Evolutionary conservation across 2,329 filamentous ascomycete genomes (phyloP), one percentile per base, ranked within the genome.

Genomic region (Nemania abortiva): DNA sequence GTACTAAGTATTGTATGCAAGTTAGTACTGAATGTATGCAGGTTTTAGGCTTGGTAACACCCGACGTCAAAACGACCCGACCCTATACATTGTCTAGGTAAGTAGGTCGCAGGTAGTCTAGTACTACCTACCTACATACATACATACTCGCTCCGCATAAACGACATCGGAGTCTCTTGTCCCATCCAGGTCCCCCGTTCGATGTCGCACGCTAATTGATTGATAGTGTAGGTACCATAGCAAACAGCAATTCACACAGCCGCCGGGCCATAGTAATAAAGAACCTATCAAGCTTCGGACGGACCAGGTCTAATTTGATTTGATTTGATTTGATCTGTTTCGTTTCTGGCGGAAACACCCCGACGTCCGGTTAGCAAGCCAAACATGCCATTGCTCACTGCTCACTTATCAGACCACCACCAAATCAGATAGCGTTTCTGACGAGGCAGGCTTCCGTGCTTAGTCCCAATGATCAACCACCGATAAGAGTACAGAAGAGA

Each of bases 151-250:
- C 52, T 63, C 61, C 29, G 59, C 65, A 61, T 52, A 54, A 49
- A 72, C 70, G 70, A 72, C 70, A 72, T 72, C 70, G 70, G 70
- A 72, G 70, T 68, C 68, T 47, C 62, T 70, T 59, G 54, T 70
- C 70, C 55, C 68, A 65, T 69, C 67, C 63, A 53, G 60, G 63
- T 58, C 22, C 63, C 63, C 64, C 60, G 47, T 65, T 39, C 54
- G 57, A 68, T 63, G 65, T 70, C 59, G 63, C 66, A 65, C 62
- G 63, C 54, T 57, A 27, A 50, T 47, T 47, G 56, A 56, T 54
- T 29, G 59, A 61, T 69, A 63, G 54, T 54, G 55, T 37, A 37
- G 29, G 50, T 27, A 31, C 18, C 22, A 27, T 42, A 34, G 52
- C 52, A 55, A 45, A 10, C 34, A 24, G 31, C 58, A 39, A 49